Evolutionary conservation across 2,329 filamentous ascomycete species (phyloP), one percentile per base, ranked within the genome.

Genomic region (Alternaria sp.): DNA sequence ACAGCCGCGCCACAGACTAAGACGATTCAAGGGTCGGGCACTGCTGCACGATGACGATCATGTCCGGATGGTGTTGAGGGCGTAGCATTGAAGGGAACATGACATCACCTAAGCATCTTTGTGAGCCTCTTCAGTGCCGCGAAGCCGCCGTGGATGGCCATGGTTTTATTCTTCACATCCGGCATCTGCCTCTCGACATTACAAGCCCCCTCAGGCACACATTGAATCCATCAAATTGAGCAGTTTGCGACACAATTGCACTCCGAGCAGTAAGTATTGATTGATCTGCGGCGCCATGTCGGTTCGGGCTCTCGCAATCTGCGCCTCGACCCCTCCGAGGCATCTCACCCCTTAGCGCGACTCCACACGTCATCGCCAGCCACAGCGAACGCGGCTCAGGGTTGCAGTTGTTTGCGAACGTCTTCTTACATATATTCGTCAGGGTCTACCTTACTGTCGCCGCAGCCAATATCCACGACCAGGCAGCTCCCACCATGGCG

Each of bases 401-500:
- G 47, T 64, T 51, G 61, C 13, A 32, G 30, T 32, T 32, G 32
- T 60, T 46, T 59, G 54, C 50, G 50, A 62, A 57, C 56, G 26
- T 46, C 30, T 55, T 51, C 51, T 62, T 44, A 50, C 54, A 60
- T 62, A 60, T 63, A 62, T 57, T 44, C 61, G 30, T 57, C 55
- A 61, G 59, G 57, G 59, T 52, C 52, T 44, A 50, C 59, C 54
- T 30, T 45, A 51, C 57, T 43, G 57, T 50, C 19, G 46, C 46
- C 23, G 46, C 28, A 63, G 43, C 54, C 44, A 54, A 17, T 23
- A 58, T 43, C 44, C 17, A 61, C 56, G 13, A 61, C 26, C 50
- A 54, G 57, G 54, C 54, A 59, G 21, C 23, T 23, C 17, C 45
- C 61, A 44, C 59, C 62, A 77, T 78, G 75, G 70, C 74, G 47